Evolutionary conservation across 2,329 filamentous ascomycete genomes (phyloP).

Genomic region (Trichoderma guizhouense): DNA sequence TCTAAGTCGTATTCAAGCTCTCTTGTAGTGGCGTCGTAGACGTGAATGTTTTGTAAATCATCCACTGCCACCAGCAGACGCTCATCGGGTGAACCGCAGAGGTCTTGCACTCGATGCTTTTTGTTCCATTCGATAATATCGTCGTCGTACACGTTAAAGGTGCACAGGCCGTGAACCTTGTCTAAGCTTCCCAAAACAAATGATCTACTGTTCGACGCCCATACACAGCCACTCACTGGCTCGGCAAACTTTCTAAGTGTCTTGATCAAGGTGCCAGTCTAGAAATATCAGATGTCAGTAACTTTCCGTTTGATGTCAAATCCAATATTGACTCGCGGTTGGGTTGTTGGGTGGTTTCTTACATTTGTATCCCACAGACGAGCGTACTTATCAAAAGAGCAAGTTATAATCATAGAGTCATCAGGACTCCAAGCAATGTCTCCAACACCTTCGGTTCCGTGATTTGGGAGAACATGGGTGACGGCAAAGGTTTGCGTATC

Average conservation of each 20-base stretch:
- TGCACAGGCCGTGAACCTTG: slow-evolving; percentile 60
- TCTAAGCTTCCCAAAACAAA: slow-evolving; percentile 81
- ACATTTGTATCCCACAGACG: slow-evolving; percentile 72
- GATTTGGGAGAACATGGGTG: slow-evolving; percentile 60
- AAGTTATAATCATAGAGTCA: slow-evolving; percentile 80
- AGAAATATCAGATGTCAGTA: background rate
- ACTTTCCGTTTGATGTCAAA: too few species aligned
- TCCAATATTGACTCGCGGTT: background rate
- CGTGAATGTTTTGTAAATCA: slow-evolving; percentile 64
- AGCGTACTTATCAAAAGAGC: slow-evolving; percentile 69
- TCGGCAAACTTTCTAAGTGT: slow-evolving; percentile 71
- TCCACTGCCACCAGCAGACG: slow-evolving; percentile 76
- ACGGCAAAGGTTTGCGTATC: slow-evolving; percentile 68
- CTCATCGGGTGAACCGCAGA: slow-evolving; percentile 79
- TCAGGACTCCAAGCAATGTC: slow-evolving; percentile 91
- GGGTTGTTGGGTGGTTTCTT: slow-evolving; percentile 30
- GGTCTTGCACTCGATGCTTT: slow-evolving; percentile 74
- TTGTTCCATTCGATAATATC: slow-evolving; percentile 63
- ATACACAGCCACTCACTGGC: slow-evolving; percentile 85
- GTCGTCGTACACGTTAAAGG: slow-evolving; percentile 66
- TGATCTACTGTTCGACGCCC: slow-evolving; percentile 72
- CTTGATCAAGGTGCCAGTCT: slow-evolving; percentile 63
- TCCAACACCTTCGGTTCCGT: slow-evolving; percentile 62
- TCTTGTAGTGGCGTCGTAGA: slow-evolving; percentile 76
- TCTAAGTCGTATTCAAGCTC: slow-evolving; percentile 73